A percentile compares a stretch with the other conserved stretches of the same genome.
Evolutionary conservation across 768 basidiomycete species (phyloP).

Genomic region (Boletus sp.): DNA sequence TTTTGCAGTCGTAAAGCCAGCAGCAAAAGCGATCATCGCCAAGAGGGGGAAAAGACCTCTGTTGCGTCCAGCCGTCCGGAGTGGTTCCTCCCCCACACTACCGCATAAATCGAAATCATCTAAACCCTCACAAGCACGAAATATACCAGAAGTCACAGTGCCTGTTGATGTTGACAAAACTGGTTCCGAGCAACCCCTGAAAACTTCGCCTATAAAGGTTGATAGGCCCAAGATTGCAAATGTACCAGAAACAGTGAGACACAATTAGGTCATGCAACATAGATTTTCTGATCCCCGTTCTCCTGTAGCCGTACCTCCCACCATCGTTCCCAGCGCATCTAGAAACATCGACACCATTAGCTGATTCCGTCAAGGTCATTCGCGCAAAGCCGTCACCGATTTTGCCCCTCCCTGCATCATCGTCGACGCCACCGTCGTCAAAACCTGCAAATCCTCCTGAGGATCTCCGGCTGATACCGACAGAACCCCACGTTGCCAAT

Average conservation of each 20-base stretch:
- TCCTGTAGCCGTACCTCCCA: slow-evolving; percentile 43
- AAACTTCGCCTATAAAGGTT: slow-evolving; percentile 1
- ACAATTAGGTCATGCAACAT: slow-evolving; percentile 1
- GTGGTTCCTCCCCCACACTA: slow-evolving; percentile 8
- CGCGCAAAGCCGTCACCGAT: slow-evolving; percentile 47
- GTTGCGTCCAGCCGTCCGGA: neutral
- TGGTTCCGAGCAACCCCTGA: slow-evolving; percentile 1
- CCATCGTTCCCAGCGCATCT: slow-evolving; percentile 55
- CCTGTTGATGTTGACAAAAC: neutral
- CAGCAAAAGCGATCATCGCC: slow-evolving; percentile 16
- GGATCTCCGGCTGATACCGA: slow-evolving; percentile 9
- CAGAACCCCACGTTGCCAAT: slow-evolving; percentile 8
- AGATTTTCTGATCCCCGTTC: slow-evolving; percentile 12
- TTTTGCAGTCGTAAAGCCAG: slow-evolving; percentile 43
- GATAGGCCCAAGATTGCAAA: slow-evolving; percentile 30
- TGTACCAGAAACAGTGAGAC: slow-evolving; percentile 37
- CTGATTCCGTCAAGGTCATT: slow-evolving; percentile 14
- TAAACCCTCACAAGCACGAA: slow-evolving; percentile 7
- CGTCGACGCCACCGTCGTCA: slow-evolving; percentile 27
- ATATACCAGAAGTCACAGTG: neutral
- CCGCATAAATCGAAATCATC: slow-evolving; percentile 10
- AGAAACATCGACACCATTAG: slow-evolving; percentile 50
- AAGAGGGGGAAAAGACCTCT: slow-evolving; percentile 21
- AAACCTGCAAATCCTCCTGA: slow-evolving; percentile 18
- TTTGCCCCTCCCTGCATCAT: slow-evolving; percentile 20